A percentile compares a stretch with the other conserved stretches of the same genome.
phyloP scores from a whole-genome alignment of 345 rosid genomes.

The Populus pruinosa region DNA sequence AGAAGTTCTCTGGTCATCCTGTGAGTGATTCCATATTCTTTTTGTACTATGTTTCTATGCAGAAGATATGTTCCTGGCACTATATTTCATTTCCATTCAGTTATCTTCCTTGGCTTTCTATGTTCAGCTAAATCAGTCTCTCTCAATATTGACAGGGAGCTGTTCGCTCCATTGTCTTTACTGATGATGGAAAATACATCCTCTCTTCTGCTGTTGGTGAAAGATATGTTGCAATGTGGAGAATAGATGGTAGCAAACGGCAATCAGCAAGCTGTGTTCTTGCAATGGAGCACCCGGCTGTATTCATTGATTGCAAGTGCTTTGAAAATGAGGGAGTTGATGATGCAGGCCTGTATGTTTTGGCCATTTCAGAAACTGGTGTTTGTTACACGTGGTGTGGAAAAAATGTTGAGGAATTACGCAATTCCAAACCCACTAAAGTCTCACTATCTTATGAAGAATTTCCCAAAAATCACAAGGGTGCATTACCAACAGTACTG shows the following conservation, averaged over 20 bases:
- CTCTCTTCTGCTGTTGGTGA: conserved; percentile 80
- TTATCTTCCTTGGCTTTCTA: neutral
- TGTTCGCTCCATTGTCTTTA: conserved; percentile 69
- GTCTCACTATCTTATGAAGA: conserved; percentile 52
- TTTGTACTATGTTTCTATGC: neutral
- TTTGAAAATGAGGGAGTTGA: conserved; percentile 36
- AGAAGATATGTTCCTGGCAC: neutral
- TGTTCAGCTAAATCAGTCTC: conserved; percentile 11
- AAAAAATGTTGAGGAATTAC: conserved; percentile 55
- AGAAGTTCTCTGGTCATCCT: conserved; percentile 92
- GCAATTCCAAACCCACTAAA: conserved; percentile 62
- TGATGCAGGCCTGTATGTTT: conserved; percentile 48
- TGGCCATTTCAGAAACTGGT: conserved; percentile 84
- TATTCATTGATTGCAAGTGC: conserved; percentile 63
- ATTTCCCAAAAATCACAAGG: conserved; percentile 37
- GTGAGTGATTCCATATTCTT: conserved; percentile 8
- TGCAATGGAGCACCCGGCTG: conserved; percentile 93
- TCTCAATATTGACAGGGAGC: conserved; percentile 48
- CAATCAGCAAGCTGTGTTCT: conserved; percentile 89
- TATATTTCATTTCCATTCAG: neutral
- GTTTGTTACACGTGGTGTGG: conserved; percentile 87
- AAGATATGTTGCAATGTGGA: conserved; percentile 82
- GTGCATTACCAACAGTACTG: conserved; percentile 52
- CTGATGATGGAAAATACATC: conserved; percentile 70
- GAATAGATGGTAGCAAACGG: conserved; percentile 60